Evolutionary conservation across 176 grass and related monocot genomes (phyloP).

Genomic region (Aegilops umbellulata): DNA sequence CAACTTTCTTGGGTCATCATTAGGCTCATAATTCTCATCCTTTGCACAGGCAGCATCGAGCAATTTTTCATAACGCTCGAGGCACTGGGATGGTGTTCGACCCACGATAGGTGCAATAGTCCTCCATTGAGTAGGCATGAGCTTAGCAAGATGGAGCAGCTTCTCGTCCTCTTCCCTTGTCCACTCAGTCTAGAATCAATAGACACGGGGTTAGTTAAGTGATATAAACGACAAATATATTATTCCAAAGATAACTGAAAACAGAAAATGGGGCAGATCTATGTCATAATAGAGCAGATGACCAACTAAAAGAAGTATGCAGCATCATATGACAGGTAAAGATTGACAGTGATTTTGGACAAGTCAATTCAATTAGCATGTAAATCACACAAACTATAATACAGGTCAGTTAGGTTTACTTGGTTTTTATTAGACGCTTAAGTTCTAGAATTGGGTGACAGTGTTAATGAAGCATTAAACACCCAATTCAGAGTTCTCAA

Average conservation of each 20-base stretch:
- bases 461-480: background rate
- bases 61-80: slow-evolving; percentile 90
- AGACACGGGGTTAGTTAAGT: slow-evolving; percentile 24
- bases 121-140: slow-evolving; percentile 97
- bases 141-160: slow-evolving; percentile 93
- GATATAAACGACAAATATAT: background rate
- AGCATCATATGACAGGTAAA: background rate
- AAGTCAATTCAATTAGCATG: background rate
- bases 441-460: background rate
- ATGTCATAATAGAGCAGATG: slow-evolving; percentile 2
- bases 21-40: slow-evolving; percentile 87
- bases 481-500: background rate
- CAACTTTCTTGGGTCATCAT: slow-evolving; percentile 84
- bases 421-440: background rate
- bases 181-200: slow-evolving; percentile 81
- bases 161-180: slow-evolving; percentile 98
- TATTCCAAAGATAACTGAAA: background rate
- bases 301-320: background rate
- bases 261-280: background rate
- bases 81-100: slow-evolving; percentile 85
- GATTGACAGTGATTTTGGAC: background rate
- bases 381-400: background rate
- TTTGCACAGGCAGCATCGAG: slow-evolving; percentile 91
- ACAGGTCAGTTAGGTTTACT: background rate
- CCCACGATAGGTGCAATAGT: slow-evolving; percentile 97